Base-by-base conservation (phyloP, 441 rosid genomes). In the Brassica balearica region DNA sequence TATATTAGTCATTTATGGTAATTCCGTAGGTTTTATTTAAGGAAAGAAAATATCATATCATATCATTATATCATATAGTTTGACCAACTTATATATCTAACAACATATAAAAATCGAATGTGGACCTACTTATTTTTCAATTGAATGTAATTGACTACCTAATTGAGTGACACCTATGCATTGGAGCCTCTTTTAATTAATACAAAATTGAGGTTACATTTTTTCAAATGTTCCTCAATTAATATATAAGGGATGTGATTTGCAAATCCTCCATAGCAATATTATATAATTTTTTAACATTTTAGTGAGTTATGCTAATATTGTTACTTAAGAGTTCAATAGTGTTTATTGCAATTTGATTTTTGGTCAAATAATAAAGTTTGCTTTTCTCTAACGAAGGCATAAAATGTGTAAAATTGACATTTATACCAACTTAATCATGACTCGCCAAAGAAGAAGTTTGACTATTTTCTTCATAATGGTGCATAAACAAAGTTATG, bases 391-490 rank as follows among this genome's bases (percentile, higher is more conserved):
- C 41, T 0, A 36, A 36, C 41, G 41, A 36, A 36, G 3, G 3
- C 41, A 36, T 7, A 36, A 36, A 43, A 7, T 17, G 5, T 55
- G 60, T 55, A 56, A 17, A 56, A 17, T 56, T 56, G 5, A 51
- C 56, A 56, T 56, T 56, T 56, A 56, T 19, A 58, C 63, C 29
- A 20, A 27, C 63, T 58, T 58, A 58, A 58, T 9, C 27, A 4
- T 58, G 63, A 58, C n/a, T 58, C 9, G 27, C n/a, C n/a, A 58
- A 9, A 56, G 61, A 17, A 58, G 63, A 58, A 58, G 63, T 58
- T 58, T 58, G n/a, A 58, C n/a, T 20, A 2, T 58, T 58, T 4
- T 58, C 12, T 19, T 58, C n/a, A 1, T 3, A 58, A 58, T 58
- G n/a, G 62, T 58, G 25, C 62, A 58, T 58, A 10, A 20, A 20